phyloP scores from a whole-genome alignment of 768 basidiomycete species.

The Leccinum boreale region DNA sequence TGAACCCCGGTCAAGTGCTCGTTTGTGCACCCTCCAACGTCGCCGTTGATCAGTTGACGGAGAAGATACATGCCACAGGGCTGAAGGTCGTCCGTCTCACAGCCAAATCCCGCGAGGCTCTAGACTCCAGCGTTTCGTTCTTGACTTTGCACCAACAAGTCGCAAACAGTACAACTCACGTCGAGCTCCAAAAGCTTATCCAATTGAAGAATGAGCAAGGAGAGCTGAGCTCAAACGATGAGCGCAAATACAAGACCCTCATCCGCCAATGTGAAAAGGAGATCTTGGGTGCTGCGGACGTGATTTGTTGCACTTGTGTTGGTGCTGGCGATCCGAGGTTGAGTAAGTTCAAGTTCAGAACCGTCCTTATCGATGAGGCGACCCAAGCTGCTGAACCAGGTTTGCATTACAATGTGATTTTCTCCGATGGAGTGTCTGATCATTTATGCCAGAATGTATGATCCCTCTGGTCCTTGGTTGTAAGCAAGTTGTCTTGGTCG shows the following conservation, averaged over 20 bases:
- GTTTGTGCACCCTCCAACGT: slow-evolving; percentile 99
- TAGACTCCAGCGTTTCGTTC: slow-evolving; percentile 94
- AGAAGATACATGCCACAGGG: slow-evolving; percentile 99
- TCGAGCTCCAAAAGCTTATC: slow-evolving; percentile 96
- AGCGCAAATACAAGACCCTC: slow-evolving; percentile 95
- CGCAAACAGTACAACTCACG: slow-evolving; percentile 92
- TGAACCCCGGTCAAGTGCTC: slow-evolving; percentile 99
- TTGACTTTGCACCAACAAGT: slow-evolving; percentile 97
- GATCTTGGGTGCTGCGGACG: slow-evolving; percentile 91
- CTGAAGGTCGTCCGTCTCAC: slow-evolving; percentile 97
- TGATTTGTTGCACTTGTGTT: slow-evolving; percentile 98
- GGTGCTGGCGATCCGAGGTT: slow-evolving; percentile 96
- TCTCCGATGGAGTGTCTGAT: slow-evolving; percentile 7
- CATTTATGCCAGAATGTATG: slow-evolving; percentile 79
- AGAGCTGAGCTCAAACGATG: slow-evolving; percentile 93
- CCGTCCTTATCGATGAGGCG: slow-evolving; percentile 97
- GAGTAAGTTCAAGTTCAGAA: slow-evolving; percentile 97
- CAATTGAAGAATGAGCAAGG: slow-evolving; percentile 98
- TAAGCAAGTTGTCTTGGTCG: slow-evolving; percentile 97
- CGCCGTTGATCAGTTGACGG: slow-evolving; percentile 97
- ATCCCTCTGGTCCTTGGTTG: slow-evolving; percentile 97
- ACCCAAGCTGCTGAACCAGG: slow-evolving; percentile 98
- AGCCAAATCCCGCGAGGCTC: slow-evolving; percentile 96
- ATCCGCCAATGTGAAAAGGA: slow-evolving; percentile 97
- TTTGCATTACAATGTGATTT: slow-evolving; percentile 30